Conservation (phyloP, 2,329 filamentous ascomycete species). For the Colletotrichum euphorbiae region DNA sequence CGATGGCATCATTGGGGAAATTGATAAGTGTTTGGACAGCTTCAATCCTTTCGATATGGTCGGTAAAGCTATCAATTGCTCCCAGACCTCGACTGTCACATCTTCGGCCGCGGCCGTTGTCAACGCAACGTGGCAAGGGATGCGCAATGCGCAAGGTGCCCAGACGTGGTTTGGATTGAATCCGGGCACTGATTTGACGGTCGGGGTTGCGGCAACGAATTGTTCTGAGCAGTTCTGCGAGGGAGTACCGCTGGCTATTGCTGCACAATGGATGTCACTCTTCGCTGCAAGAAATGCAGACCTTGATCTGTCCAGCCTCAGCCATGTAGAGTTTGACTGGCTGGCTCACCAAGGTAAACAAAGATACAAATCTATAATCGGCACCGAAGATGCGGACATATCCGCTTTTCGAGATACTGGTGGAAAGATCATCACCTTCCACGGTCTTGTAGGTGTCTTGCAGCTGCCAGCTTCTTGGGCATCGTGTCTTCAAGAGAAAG, state of each 20-base stretch:
- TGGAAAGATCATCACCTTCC: constrained; percentile 56
- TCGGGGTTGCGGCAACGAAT: constrained; percentile 15
- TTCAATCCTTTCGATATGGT: constrained; percentile 24
- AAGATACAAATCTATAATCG: constrained; percentile 41
- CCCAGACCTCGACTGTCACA: constrained; percentile 6
- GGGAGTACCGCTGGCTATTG: constrained; percentile 18
- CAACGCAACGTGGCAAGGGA: constrained; percentile 41
- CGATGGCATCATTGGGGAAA: constrained; percentile 58
- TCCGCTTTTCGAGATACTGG: constrained; percentile 48
- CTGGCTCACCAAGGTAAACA: constrained; percentile 3
- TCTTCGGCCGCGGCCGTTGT: constrained; percentile 37
- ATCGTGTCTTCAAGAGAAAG: too few relatives aligned
- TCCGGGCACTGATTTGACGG: constrained; percentile 36
- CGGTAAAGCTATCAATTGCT: constrained; percentile 9
- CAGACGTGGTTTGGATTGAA: constrained; percentile 28
- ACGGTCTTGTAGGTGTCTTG: constrained; percentile 47
- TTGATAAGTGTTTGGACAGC: constrained; percentile 17
- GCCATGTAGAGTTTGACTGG: constrained; percentile 37
- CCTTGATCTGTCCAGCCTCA: constrained; percentile 41
- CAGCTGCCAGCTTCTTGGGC: not conserved
- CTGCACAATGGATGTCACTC: constrained; percentile 42
- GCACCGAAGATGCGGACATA: constrained; percentile 47
- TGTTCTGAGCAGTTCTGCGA: not conserved
- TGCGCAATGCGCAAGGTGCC: not conserved
- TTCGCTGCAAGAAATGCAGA: constrained; percentile 46